phyloP scores from a whole-genome alignment of 2,329 filamentous ascomycete species.

The Alternaria atra region DNA sequence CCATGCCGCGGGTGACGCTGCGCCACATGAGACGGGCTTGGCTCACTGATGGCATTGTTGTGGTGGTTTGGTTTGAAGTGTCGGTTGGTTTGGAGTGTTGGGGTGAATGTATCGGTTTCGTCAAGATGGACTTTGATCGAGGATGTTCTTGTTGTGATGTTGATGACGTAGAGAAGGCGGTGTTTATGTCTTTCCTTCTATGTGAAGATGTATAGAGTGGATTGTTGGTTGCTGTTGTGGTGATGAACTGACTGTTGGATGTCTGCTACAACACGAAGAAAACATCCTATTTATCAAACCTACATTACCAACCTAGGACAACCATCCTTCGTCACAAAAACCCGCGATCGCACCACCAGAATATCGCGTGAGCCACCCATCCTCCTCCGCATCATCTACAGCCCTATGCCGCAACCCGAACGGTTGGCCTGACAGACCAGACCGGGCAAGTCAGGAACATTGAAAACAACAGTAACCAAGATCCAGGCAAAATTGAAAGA shows the following conservation, averaged over 20 bases:
- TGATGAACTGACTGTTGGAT: not conserved
- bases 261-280: not conserved
- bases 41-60: constrained; percentile 44
- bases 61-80: constrained; percentile 1
- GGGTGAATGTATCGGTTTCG: not conserved
- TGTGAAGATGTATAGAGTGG: not conserved
- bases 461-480: not conserved
- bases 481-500: constrained; percentile 1
- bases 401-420: constrained; percentile 1
- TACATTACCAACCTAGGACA: not conserved
- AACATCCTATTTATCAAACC: not conserved
- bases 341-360: constrained; percentile 8
- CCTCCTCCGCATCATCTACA: not conserved
- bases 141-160: not conserved
- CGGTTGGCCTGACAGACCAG: constrained; percentile 14
- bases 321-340: not conserved
- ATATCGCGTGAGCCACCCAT: constrained; percentile 4
- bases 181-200: not conserved
- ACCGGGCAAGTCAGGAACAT: not conserved
- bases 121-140: not conserved
- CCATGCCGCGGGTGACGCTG: constrained; percentile 42
- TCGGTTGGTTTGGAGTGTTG: not conserved
- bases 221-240: not conserved
- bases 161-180: not conserved
- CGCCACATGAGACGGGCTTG: constrained; percentile 44